Percentiles rank a stretch among this genome's conserved stretches.
phyloP scores from a whole-genome alignment of 208 protist genomes.

The Acanthamoeba culbertsoni region DNA sequence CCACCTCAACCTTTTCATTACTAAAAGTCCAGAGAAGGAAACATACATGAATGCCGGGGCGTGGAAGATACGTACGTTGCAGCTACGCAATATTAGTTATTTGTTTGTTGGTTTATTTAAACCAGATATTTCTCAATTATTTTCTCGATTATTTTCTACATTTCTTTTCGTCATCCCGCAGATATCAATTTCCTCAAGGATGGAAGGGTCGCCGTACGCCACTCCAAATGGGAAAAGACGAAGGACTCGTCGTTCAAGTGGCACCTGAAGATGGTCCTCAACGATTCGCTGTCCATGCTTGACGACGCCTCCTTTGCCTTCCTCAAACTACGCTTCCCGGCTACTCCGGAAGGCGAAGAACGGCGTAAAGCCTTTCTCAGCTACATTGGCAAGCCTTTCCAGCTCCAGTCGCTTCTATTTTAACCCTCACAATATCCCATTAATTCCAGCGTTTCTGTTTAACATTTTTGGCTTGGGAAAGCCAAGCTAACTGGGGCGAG shows the following conservation, averaged over 20 bases:
- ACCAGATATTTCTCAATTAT: too few species aligned
- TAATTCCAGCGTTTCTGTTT: too few species aligned
- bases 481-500: too few species aligned
- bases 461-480: too few species aligned
- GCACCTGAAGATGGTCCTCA: neutral
- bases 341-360: neutral
- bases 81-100: too few species aligned
- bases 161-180: too few species aligned
- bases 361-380: neutral
- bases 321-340: neutral
- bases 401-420: too few species aligned
- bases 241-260: neutral
- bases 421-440: too few species aligned
- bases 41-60: neutral
- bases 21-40: neutral
- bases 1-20: neutral
- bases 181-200: neutral
- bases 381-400: too few species aligned
- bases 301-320: neutral
- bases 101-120: too few species aligned
- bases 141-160: too few species aligned
- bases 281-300: neutral
- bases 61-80: neutral
- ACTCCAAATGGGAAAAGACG: neutral
- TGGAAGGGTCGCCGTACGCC: neutral